phyloP scores from a whole-genome alignment of 148 eudicot genomes.

The Rhododendron ovatum region DNA sequence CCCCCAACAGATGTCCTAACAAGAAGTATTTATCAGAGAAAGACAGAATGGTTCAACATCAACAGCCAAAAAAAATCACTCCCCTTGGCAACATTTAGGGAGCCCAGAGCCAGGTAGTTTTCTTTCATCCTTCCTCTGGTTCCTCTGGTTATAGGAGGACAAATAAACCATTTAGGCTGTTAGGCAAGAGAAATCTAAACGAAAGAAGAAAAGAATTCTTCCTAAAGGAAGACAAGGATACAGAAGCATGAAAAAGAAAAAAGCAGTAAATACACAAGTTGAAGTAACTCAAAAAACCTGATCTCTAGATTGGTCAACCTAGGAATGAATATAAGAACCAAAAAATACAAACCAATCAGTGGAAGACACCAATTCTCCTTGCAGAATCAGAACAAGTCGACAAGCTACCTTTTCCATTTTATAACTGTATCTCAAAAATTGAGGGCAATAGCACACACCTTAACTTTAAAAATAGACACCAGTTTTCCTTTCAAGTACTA shows the following conservation, averaged over 20 bases:
- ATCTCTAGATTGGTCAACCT: neutral
- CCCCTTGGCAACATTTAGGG: neutral
- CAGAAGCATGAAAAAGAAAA: neutral
- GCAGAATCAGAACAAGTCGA: neutral
- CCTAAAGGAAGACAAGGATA: neutral
- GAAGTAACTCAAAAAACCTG: neutral
- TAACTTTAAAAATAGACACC: neutral
- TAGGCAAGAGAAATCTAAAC: neutral
- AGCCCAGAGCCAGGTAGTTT: neutral
- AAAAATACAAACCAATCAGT: neutral
- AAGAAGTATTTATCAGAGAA: neutral
- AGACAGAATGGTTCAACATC: neutral
- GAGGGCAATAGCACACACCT: neutral
- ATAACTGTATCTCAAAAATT: neutral
- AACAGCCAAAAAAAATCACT: neutral
- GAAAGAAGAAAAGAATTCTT: neutral
- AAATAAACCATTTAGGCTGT: neutral
- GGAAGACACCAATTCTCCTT: neutral
- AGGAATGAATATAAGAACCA: neutral
- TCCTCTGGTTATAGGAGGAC: neutral
- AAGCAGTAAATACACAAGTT: neutral
- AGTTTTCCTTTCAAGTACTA: neutral
- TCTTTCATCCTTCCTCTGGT: neutral
- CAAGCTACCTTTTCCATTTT: neutral
- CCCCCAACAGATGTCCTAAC: neutral